Conservation (phyloP, 179 eudicot species). For the Amaranthus tricolor region DNA sequence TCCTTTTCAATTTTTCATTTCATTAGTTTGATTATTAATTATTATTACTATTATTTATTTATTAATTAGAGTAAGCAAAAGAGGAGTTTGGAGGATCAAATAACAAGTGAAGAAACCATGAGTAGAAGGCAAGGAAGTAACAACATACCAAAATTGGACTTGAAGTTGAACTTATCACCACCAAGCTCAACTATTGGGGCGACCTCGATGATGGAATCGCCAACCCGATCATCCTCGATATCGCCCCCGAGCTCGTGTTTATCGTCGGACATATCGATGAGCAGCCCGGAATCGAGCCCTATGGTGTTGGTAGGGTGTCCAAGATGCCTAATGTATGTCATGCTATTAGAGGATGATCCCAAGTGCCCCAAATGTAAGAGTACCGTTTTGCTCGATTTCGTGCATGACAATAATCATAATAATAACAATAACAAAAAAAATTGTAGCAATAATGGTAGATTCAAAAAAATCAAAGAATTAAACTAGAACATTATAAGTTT, state of each 20-base stretch:
- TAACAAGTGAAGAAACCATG: constrained; percentile 17
- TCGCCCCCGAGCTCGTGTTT: constrained; percentile 42
- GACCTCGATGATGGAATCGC: constrained; percentile 11
- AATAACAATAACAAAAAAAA: not conserved
- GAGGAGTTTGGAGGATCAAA: constrained; percentile 15
- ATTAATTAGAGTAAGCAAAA: constrained; percentile 17
- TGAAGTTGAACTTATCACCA: constrained; percentile 53
- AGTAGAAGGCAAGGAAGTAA: constrained; percentile 15
- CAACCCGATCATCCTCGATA: constrained; percentile 21
- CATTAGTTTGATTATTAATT: not conserved
- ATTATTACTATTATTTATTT: not conserved
- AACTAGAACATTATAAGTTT: not conserved
- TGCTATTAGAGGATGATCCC: constrained; percentile 52
- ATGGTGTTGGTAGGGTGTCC: constrained; percentile 76
- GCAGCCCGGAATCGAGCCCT: constrained; percentile 33
- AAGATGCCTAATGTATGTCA: constrained; percentile 65
- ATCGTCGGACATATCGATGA: constrained; percentile 26
- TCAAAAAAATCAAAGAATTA: constrained; percentile 28
- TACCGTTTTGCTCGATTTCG: constrained; percentile 44
- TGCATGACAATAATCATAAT: constrained; percentile 4
- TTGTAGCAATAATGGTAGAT: not conserved
- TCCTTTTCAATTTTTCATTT: too few species aligned
- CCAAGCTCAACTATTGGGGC: constrained; percentile 21
- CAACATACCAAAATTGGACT: constrained; percentile 30
- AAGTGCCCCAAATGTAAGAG: constrained; percentile 72